phyloP scores from a whole-genome alignment of 1,284 basidiomycete species.

The Xanthoconium separans region DNA sequence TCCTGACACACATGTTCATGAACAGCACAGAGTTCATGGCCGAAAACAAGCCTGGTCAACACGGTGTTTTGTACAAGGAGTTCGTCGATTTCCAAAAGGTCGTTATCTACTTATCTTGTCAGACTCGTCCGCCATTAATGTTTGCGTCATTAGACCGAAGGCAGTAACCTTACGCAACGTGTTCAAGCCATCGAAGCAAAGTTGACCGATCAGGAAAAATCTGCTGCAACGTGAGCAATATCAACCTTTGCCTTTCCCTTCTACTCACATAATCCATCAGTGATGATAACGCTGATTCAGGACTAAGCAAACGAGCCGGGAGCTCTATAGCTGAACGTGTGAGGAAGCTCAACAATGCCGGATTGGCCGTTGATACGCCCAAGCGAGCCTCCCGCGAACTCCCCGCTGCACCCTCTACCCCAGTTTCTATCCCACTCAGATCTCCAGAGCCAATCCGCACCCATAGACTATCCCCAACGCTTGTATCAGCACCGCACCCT shows the following conservation, averaged over 20 bases:
- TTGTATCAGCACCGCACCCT: slow-evolving; percentile 18
- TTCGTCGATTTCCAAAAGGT: slow-evolving; percentile 61
- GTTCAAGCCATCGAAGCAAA: slow-evolving; percentile 55
- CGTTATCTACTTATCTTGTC: slow-evolving; percentile 23
- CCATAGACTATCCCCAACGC: slow-evolving; percentile 21
- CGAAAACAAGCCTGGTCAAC: slow-evolving; percentile 44
- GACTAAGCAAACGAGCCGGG: slow-evolving; percentile 42
- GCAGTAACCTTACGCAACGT: slow-evolving; percentile 46
- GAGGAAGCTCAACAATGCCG: slow-evolving; percentile 65
- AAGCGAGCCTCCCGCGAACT: slow-evolving; percentile 56
- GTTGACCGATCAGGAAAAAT: slow-evolving; percentile 54
- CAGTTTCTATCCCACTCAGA: slow-evolving; percentile 35
- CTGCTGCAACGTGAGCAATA: slow-evolving; percentile 42
- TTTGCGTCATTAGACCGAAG: slow-evolving; percentile 43
- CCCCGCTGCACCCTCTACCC: slow-evolving; percentile 37
- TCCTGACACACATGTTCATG: slow-evolving; percentile 55
- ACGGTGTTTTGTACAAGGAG: slow-evolving; percentile 54
- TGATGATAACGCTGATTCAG: slow-evolving; percentile 22
- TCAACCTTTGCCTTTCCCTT: slow-evolving; percentile 9
- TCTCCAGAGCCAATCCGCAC: slow-evolving; percentile 26
- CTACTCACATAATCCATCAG: slow-evolving; percentile 18
- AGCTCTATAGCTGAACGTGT: slow-evolving; percentile 70
- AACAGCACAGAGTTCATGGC: slow-evolving; percentile 56
- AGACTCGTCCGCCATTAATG: slow-evolving; percentile 19
- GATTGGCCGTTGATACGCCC: slow-evolving; percentile 50